Evolutionary conservation across 148 eudicot species (phyloP).

Genomic region (Oxyria digyna): DNA sequence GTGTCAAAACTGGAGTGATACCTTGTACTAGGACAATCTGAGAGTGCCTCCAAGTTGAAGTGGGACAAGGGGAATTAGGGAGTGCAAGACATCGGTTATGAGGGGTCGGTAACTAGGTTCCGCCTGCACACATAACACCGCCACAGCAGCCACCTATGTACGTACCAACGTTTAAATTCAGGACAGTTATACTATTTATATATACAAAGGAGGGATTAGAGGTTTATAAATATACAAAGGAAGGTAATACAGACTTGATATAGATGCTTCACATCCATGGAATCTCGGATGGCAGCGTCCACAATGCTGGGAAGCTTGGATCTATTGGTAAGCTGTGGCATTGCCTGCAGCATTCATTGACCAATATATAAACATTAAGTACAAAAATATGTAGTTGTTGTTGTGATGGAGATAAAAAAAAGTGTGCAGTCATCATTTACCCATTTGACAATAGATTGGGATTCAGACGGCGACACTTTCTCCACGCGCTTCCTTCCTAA

Average conservation of each 20-base stretch:
- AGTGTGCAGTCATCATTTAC: too few relatives aligned
- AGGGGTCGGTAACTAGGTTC: conserved; percentile 85
- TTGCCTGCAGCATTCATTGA: conserved; percentile 27
- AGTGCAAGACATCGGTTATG: conserved; percentile 75
- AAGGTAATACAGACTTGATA: conserved; percentile 36
- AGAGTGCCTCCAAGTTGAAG: conserved; percentile 63
- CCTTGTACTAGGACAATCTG: conserved; percentile 13
- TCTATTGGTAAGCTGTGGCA: conserved; percentile 72
- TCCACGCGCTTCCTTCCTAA: conserved; percentile 51
- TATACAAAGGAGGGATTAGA: too few relatives aligned
- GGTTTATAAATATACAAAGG: not conserved
- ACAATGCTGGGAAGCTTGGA: conserved; percentile 54
- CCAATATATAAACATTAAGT: too few relatives aligned
- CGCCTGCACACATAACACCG: conserved; percentile 70
- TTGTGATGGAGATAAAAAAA: too few relatives aligned
- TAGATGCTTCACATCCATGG: conserved; percentile 68
- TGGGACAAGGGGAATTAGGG: conserved; percentile 77
- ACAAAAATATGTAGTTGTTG: too few relatives aligned
- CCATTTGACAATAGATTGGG: conserved; percentile 59
- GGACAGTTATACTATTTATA: not conserved
- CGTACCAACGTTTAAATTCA: not conserved
- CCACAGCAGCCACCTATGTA: conserved; percentile 90
- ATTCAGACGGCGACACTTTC: conserved; percentile 31
- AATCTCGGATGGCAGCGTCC: conserved; percentile 48
- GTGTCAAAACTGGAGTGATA: too few relatives aligned